Evolutionary conservation across 2,329 filamentous ascomycete genomes (phyloP), one percentile per base, ranked within the genome.

Genomic region (Nakataea oryzae): DNA sequence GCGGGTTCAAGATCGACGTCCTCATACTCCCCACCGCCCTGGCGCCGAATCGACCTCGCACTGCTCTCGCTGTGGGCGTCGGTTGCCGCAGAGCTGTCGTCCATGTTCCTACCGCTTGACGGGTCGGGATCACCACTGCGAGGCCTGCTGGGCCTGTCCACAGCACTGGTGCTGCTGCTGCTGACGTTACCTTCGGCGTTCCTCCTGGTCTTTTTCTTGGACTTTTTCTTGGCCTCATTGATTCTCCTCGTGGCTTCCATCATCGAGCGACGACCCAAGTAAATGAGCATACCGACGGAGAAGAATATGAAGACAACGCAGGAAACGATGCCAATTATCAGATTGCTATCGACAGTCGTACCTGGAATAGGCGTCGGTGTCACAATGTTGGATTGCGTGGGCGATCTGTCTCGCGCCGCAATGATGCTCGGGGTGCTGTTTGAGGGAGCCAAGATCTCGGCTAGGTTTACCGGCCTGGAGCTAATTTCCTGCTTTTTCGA

Each of bases 181-280:
- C 34, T 21, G 14, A 5, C 34, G 34, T 17, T 17, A 17, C 14
- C 34, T 14, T 47, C 14, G 17, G 21, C 13, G 26, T 30, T 27
- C 79, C 0, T 29, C 14, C 17, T n/a, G 8, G 28, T 21, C 50
- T 55, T 60, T 27, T 13, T n/a, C 11, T 32, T 27, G 24, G 41
- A 30, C 58, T 50, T 59, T n/a, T 30, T 21, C 58, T 54, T 59
- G 29, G 29, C 50, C 50, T 28, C 54, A 9, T 13, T n/a, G 47
- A 24, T 34, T 28, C n/a, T 30, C 26, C 26, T 28, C 28, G 27
- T 30, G n/a, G 54, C 50, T 17, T 32, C n/a, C 41, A n/a, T 30
- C 28, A 54, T 56, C 47, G 28, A 28, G 21, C 21, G 50, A 6
- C 54, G 26, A 7, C 14, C 59, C 1, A 24, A 4, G 12, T 8